Evolutionary conservation across 1,139 yeast species (phyloP).

Genomic region (Geotrichum carabidarum): DNA sequence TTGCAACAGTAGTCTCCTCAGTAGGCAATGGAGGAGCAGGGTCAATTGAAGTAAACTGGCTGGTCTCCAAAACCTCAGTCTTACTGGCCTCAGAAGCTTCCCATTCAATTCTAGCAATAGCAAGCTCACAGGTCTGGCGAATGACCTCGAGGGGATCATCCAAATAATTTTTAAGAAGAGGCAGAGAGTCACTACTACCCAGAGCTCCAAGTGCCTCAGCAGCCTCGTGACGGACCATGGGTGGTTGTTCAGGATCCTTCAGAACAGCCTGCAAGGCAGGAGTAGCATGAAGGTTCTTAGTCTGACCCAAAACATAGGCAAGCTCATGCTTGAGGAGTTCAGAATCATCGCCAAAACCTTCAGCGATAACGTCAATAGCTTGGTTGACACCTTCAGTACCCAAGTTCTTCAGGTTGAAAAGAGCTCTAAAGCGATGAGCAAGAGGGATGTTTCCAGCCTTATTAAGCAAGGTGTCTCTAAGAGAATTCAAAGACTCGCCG

Average conservation of each 20-base stretch:
- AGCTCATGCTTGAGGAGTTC: constrained; percentile 95
- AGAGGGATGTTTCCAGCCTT: constrained; percentile 57
- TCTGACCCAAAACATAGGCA: constrained; percentile 97
- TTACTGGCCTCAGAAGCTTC: constrained; percentile 62
- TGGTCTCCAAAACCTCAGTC: constrained; percentile 65
- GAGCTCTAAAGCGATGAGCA: constrained; percentile 86
- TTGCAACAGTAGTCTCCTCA: constrained; percentile 52
- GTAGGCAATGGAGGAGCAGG: constrained; percentile 95
- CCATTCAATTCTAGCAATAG: constrained; percentile 93
- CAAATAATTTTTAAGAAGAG: constrained; percentile 57
- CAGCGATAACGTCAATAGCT: constrained; percentile 84
- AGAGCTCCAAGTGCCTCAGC: constrained; percentile 98
- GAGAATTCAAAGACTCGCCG: constrained; percentile 27
- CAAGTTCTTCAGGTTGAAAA: constrained; percentile 79
- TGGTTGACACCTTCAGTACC: constrained; percentile 59
- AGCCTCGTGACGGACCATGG: constrained; percentile 99
- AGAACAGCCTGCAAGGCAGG: constrained; percentile 70
- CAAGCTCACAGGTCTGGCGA: constrained; percentile 95
- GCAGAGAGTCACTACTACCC: constrained; percentile 74
- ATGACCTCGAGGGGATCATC: constrained; percentile 84
- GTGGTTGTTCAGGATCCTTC: constrained; percentile 54
- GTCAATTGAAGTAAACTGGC: constrained; percentile 81
- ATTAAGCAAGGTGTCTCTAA: constrained; percentile 33
- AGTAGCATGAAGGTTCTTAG: constrained; percentile 75
- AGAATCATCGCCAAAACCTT: constrained; percentile 70